Evolutionary conservation across 208 protist species (phyloP).

Genomic region (Leishmania turanica): DNA sequence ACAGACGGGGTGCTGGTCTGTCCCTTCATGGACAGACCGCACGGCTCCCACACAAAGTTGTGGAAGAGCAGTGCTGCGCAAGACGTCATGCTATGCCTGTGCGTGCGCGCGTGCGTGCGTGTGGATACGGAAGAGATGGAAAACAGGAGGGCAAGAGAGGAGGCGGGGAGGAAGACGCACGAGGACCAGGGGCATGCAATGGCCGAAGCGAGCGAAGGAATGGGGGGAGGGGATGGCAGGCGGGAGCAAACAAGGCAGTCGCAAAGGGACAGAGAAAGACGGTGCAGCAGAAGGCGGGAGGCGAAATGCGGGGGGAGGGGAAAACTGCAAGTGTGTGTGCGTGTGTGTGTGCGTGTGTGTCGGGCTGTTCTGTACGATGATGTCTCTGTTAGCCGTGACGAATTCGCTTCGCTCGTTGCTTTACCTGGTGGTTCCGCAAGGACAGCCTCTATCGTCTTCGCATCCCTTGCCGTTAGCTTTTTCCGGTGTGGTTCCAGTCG

Average conservation of each 20-base stretch:
- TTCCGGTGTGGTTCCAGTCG: background rate
- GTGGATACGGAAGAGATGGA: background rate
- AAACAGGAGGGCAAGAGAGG: background rate
- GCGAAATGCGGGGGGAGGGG: too few species aligned
- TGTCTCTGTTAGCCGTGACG: background rate
- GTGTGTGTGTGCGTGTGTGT: constrained; percentile 18
- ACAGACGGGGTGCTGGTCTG: constrained; percentile 20
- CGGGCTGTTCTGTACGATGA: background rate
- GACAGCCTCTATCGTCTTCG: background rate
- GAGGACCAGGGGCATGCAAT: too few species aligned
- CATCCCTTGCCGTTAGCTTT: background rate
- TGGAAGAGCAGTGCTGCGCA: constrained; percentile 64
- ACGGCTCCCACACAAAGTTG: constrained; percentile 31
- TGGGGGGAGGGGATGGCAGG: background rate
- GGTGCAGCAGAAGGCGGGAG: background rate
- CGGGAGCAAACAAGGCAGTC: background rate
- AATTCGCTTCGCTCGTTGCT: background rate
- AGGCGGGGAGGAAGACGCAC: background rate
- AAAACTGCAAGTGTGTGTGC: constrained; percentile 28
- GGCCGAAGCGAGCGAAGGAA: background rate
- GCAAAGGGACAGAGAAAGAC: background rate
- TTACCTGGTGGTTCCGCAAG: background rate
- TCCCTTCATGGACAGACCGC: constrained; percentile 10
- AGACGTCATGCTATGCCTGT: constrained; percentile 33
- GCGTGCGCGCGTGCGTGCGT: background rate